Evolutionary conservation across 352 stramenopile genomes (phyloP).

Genomic region (Phytophthora citrophthora): DNA sequence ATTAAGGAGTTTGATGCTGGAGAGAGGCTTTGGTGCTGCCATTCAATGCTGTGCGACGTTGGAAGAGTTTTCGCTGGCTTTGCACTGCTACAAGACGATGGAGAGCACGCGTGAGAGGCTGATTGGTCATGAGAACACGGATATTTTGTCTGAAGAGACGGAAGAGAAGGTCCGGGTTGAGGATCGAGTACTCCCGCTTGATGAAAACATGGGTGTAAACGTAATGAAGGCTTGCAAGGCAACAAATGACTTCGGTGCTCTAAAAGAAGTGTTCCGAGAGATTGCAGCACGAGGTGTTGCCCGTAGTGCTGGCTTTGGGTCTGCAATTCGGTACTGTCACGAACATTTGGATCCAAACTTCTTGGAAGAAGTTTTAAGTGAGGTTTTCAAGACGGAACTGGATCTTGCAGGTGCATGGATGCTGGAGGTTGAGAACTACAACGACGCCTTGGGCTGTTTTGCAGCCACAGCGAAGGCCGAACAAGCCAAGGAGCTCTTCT

Average conservation of each 20-base stretch:
- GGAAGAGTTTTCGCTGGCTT: slow-evolving; percentile 47
- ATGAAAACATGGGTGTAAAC: slow-evolving; percentile 87
- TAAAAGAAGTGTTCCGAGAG: slow-evolving; percentile 58
- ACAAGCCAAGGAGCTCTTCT: slow-evolving; percentile 67
- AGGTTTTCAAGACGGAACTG: slow-evolving; percentile 60
- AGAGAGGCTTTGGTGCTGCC: slow-evolving; percentile 67
- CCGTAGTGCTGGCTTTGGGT: slow-evolving; percentile 70
- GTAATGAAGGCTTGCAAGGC: slow-evolving; percentile 61
- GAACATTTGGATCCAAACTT: slow-evolving; percentile 51
- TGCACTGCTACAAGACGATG: slow-evolving; percentile 50
- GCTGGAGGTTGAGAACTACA: slow-evolving; percentile 75
- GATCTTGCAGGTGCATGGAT: slow-evolving; percentile 51
- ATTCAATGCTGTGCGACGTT: slow-evolving; percentile 67
- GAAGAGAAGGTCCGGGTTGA: slow-evolving; percentile 16
- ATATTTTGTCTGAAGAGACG: slow-evolving; percentile 15
- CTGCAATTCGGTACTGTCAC: slow-evolving; percentile 71
- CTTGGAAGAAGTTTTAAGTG: slow-evolving; percentile 64
- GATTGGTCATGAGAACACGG: slow-evolving; percentile 9
- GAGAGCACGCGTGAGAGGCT: slow-evolving; percentile 16
- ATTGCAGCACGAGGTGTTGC: slow-evolving; percentile 60
- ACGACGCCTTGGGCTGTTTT: slow-evolving; percentile 78
- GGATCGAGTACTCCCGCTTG: slow-evolving; percentile 39
- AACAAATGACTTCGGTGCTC: slow-evolving; percentile 42
- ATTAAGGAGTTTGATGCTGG: slow-evolving; percentile 36
- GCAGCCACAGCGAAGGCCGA: slow-evolving; percentile 54